Conservation (phyloP, 78 protist species). For the Isochrysis galbana region DNA sequence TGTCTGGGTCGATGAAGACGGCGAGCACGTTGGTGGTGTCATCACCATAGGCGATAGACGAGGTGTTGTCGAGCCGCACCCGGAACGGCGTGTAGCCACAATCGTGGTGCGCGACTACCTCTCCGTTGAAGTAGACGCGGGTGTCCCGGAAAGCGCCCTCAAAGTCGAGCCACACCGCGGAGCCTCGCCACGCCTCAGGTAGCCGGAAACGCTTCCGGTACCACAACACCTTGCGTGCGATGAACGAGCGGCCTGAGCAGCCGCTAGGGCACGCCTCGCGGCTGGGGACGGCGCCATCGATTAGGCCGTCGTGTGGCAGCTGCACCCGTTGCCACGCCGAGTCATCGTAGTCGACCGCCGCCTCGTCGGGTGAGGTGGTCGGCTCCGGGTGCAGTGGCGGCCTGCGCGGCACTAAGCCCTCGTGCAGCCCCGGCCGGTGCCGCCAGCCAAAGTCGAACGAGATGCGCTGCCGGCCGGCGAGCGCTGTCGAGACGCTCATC, state of each 20-base stretch:
- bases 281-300: not conserved
- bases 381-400: too few species aligned
- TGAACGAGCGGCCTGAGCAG: not conserved
- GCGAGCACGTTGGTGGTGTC: slow-evolving; percentile 8
- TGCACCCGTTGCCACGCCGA: not conserved
- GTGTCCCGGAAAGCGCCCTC: slow-evolving; percentile 29
- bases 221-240: slow-evolving; percentile 39
- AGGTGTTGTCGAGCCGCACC: slow-evolving; percentile 42
- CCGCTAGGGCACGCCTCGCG: not conserved
- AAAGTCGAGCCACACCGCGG: slow-evolving; percentile 1
- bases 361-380: slow-evolving; percentile 21
- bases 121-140: slow-evolving; percentile 35
- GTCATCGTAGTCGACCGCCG: slow-evolving; percentile 24
- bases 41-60: not conserved
- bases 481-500: too few species aligned
- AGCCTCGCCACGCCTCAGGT: not conserved
- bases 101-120: not conserved
- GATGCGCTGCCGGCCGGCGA: too few species aligned
- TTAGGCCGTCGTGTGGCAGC: slow-evolving; percentile 44
- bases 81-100: slow-evolving; percentile 48
- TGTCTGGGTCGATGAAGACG: slow-evolving; percentile 14
- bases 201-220: slow-evolving; percentile 39
- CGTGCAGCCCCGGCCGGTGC: slow-evolving; percentile 7
- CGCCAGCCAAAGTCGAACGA: slow-evolving; percentile 19
- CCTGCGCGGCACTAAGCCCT: too few species aligned